phyloP scores from a whole-genome alignment of 1,284 basidiomycete species.

The Macrocybe sp. region DNA sequence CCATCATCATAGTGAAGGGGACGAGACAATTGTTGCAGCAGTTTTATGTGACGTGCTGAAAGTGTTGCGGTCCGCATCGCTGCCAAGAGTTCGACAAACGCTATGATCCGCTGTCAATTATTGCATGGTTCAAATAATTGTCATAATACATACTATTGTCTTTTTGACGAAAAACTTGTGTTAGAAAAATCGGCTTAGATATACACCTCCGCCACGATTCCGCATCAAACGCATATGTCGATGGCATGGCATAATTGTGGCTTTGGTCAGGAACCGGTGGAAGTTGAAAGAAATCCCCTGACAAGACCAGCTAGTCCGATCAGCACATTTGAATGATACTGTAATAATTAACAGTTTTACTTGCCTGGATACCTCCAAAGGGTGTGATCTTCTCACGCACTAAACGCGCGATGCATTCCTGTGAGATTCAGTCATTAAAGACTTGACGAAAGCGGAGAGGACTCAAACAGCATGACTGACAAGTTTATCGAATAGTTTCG shows the following conservation, averaged over 20 bases:
- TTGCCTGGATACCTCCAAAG: constrained; percentile 88
- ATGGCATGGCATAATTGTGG: constrained; percentile 29
- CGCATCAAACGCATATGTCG: constrained; percentile 79
- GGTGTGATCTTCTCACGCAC: constrained; percentile 54
- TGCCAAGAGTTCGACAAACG: constrained; percentile 82
- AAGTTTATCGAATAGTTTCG: constrained; percentile 79
- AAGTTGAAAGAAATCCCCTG: constrained; percentile 91
- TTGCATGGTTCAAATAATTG: constrained; percentile 1
- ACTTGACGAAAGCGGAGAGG: not conserved
- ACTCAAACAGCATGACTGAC: constrained; percentile 21
- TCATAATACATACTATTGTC: constrained; percentile 39
- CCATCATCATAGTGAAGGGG: constrained; percentile 59
- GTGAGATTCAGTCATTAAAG: not conserved
- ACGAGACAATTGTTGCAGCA: constrained; percentile 55
- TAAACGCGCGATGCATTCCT: constrained; percentile 47
- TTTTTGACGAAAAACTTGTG: constrained; percentile 52
- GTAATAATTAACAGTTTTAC: constrained; percentile 9
- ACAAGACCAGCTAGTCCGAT: constrained; percentile 63
- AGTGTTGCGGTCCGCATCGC: constrained; percentile 80
- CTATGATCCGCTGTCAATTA: constrained; percentile 30
- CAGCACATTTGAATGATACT: not conserved
- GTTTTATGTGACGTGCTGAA: constrained; percentile 46
- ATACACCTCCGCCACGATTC: constrained; percentile 59
- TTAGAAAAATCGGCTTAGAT: constrained; percentile 48
- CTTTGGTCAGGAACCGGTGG: constrained; percentile 67